Evolutionary conservation across 495 filamentous ascomycete genomes (phyloP).

Genomic region (Penicillium desertorum): DNA sequence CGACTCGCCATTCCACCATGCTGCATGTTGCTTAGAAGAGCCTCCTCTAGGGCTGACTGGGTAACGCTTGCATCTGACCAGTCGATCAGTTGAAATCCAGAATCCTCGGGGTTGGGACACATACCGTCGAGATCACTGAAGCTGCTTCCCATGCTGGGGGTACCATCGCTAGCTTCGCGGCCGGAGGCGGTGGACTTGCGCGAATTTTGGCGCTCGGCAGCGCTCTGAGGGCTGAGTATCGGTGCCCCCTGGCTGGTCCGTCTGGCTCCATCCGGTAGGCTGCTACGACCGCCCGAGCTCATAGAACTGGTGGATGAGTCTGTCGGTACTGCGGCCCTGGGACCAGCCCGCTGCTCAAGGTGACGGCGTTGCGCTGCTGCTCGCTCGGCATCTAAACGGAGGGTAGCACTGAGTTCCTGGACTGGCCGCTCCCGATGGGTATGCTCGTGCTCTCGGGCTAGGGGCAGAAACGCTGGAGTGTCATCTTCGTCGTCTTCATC

Average conservation of each 20-base stretch:
- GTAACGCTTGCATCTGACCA: conserved; percentile 83
- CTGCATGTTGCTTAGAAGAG: conserved; percentile 89
- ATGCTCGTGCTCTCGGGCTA: conserved; percentile 37
- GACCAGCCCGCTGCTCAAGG: conserved; percentile 24
- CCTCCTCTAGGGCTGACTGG: conserved; percentile 90
- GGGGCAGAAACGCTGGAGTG: conserved; percentile 72
- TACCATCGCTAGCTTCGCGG: conserved; percentile 76
- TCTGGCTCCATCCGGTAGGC: conserved; percentile 22
- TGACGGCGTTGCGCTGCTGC: conserved; percentile 40
- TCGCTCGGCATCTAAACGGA: conserved; percentile 50
- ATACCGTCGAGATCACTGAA: conserved; percentile 95
- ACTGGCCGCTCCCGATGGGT: conserved; percentile 26
- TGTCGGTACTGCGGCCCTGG: conserved; percentile 49
- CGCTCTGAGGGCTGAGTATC: conserved; percentile 53
- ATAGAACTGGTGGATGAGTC: conserved; percentile 64
- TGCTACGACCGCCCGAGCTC: conserved; percentile 41
- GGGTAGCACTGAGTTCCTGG: conserved; percentile 62
- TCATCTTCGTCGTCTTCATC: conserved; percentile 54
- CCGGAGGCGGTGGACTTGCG: conserved; percentile 50
- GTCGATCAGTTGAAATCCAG: conserved; percentile 7
- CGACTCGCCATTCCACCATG: conserved; percentile 78
- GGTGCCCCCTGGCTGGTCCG: conserved; percentile 23
- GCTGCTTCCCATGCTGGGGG: conserved; percentile 95
- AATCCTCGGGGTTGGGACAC: conserved; percentile 19
- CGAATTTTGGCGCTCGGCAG: conserved; percentile 59